Evolutionary conservation across 345 rosid species (phyloP), one percentile per base, ranked within the genome.

Genomic region (Kernera saxatilis): DNA sequence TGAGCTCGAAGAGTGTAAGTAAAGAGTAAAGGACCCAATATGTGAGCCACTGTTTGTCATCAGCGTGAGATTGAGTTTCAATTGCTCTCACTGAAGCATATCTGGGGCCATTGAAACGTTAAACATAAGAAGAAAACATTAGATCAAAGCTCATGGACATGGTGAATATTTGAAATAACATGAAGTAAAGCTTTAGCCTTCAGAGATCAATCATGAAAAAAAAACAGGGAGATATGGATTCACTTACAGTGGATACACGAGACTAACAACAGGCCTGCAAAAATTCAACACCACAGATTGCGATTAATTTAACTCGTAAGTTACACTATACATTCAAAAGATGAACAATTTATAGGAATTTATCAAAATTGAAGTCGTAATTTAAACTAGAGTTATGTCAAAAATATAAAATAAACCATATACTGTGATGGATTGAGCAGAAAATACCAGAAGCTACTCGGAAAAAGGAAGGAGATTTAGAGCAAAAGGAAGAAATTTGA

Each of bases 1-100:
- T 93, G 73, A 91, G 97, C 83, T 94, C 99, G 26, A 89, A 72
- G 72, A 94, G 91, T 4, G 99, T 81, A 62, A 87, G 83, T 84
- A 92, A 77, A 8, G 96, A 94, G 70, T 94, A 92, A 32, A 94
- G 91, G 53, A 94, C 90, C 97, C 98, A 91, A 66, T 94, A 94
- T 30, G 98, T 87, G 39, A 94, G 89, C 99, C 98, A 91, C 52
- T 94, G 98, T 71, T 85, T 82, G 76, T 94, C 99, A 79, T 91
- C 99, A 22, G 78, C 78, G 6, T 77, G 88, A 65, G 98, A 88
- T 53, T 84, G 88, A 26, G 93, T 87, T 85, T 94, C 97, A 74
- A 88, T 91, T 43, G 97, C 98, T 76, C 82, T 79, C 2, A 93
- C 76, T 5, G 98, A 88, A 19, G 96, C 98, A 77, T 91, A 89